phyloP scores from a whole-genome alignment of 2,329 filamentous ascomycete species.

The Penicillium sp. region DNA sequence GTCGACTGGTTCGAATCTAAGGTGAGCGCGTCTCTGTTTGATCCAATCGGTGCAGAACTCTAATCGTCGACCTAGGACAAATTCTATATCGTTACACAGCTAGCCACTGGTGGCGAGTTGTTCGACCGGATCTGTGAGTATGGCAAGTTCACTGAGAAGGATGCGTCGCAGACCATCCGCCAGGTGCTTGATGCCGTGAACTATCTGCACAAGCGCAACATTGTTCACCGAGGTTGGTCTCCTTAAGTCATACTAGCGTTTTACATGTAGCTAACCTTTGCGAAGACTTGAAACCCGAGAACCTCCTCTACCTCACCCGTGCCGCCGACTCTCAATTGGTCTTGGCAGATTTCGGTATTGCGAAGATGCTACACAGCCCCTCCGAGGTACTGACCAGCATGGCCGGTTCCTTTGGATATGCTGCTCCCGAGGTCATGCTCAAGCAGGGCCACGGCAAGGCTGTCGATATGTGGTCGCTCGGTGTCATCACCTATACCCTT shows the following conservation, averaged over 20 bases:
- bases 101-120: slow-evolving; percentile 91
- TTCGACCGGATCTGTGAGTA: slow-evolving; percentile 98
- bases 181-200: slow-evolving; percentile 91
- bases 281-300: slow-evolving; percentile 93
- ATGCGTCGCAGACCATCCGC: slow-evolving; percentile 91
- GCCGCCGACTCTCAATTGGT: slow-evolving; percentile 79
- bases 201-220: slow-evolving; percentile 90
- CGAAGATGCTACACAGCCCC: slow-evolving; percentile 91
- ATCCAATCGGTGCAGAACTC: neutral
- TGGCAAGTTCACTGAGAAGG: slow-evolving; percentile 97
- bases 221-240: slow-evolving; percentile 82
- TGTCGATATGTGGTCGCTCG: slow-evolving; percentile 99
- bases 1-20: slow-evolving; percentile 99
- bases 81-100: slow-evolving; percentile 97
- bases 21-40: slow-evolving; percentile 51
- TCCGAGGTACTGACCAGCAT: slow-evolving; percentile 94
- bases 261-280: slow-evolving; percentile 3
- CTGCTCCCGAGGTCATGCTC: slow-evolving; percentile 96
- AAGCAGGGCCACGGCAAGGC: slow-evolving; percentile 97
- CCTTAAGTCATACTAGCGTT: neutral
- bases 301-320: slow-evolving; percentile 85
- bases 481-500: slow-evolving; percentile 96
- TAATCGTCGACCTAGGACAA: slow-evolving; percentile 67
- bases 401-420: slow-evolving; percentile 97
- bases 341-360: slow-evolving; percentile 95